These are phyloP conservation scores for Phylloporus rhodoxanthus DNA, from an alignment of 768 basidiomycete genomes.

Conservation along the genomic window DNA sequence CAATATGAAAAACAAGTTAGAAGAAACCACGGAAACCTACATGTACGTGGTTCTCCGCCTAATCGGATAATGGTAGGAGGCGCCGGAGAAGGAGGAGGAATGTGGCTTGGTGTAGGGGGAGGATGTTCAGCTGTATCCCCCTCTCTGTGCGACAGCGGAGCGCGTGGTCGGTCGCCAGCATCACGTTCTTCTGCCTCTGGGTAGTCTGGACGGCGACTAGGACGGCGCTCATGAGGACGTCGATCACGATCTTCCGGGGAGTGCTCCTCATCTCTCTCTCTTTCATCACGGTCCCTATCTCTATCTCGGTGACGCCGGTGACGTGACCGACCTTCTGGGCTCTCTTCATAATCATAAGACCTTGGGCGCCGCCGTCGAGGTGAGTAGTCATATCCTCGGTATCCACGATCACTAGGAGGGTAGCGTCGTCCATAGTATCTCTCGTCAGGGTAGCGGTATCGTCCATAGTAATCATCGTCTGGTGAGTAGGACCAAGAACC, in stretches of 20 bases:
- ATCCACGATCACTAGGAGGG: constrained; percentile 14
- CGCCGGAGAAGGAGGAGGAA: constrained; percentile 15
- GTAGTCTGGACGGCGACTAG: constrained; percentile 13
- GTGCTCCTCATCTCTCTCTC: constrained; percentile 1
- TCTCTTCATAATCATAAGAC: constrained; percentile 1
- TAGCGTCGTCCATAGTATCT: constrained; percentile 11
- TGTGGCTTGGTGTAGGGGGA: neutral
- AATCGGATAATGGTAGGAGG: constrained; percentile 29
- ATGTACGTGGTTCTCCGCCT: constrained; percentile 13
- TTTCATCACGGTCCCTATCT: neutral
- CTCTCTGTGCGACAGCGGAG: constrained; percentile 12
- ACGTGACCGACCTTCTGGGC: constrained; percentile 8
- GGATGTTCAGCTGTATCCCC: constrained; percentile 4
- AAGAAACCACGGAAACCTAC: constrained; percentile 10
- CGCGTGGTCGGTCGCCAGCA: constrained; percentile 10
- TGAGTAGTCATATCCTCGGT: constrained; percentile 9
- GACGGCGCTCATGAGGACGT: constrained; percentile 3
- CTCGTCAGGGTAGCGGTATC: constrained; percentile 12
- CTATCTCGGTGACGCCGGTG: neutral
- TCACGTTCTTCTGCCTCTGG: constrained; percentile 11
- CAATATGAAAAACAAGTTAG: neutral
- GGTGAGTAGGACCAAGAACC: constrained; percentile 25
- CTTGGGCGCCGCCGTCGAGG: constrained; percentile 7
- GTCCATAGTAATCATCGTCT: constrained; percentile 4
- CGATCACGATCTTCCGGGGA: constrained; percentile 11